Base-by-base conservation (phyloP, 2,329 filamentous ascomycete genomes). In the Sporothrix phasma region DNA sequence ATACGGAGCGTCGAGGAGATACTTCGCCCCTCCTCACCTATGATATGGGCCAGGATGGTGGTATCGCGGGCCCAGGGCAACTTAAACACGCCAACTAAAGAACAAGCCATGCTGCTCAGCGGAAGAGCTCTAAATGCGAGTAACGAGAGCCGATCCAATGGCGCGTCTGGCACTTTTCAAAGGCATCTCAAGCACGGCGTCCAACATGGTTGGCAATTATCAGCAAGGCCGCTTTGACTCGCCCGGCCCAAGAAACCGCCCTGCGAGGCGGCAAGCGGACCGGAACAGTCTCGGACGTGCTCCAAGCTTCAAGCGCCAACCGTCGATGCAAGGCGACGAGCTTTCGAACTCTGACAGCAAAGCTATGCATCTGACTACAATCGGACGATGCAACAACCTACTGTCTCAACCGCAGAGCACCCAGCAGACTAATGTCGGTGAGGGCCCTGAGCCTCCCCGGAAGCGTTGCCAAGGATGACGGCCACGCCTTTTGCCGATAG, bases 161-260 rank as follows among this genome's bases (percentile, higher is more conserved):
- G 83, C 71, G 70, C 86, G 19, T 86, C 89, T 54, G 92, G 92
- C 19, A 97, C 94, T 1, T 97, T 97, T 99, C 79, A 92, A 92
- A 73, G 97, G 95, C 72, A 97, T 99, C 68, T 97, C 93, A 3
- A 89, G 86, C 68, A 96, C 92, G 1, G 92, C 94, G 1, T 94
- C 90, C 4, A 93, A 92, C 70, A 94, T 94, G 31, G 90, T 99
- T 64, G 92, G 92, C 67, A n/a, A 93, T 94, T 65, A 95, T 99
- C 75, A 97, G 90, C 82, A 97, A 97, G 78, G 93, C 94, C 85
- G 93, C 13, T 88, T 97, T 70, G 92, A 97, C 73, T 96, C 92
- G 2, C 92, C 92, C 1, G 88, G 83, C 7, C 88, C 88, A 4
- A 81, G 89, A 65, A 80, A 78, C 64, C 82, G 84, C 11, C 47